phyloP scores from a whole-genome alignment of 2,329 filamentous ascomycete genomes.

The Cytospora chrysosperma region DNA sequence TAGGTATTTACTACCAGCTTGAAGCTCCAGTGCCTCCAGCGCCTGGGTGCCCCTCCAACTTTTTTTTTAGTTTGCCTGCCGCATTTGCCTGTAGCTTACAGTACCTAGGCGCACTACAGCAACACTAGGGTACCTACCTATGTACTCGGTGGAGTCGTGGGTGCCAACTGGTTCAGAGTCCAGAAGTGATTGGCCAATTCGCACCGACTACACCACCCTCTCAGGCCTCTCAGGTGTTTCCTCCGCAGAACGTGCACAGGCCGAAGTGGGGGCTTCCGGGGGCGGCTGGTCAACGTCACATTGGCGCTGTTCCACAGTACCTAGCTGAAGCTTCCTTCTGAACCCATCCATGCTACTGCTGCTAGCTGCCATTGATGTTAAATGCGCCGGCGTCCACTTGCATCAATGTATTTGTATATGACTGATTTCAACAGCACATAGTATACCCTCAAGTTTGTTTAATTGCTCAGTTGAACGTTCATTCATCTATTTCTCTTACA shows the following conservation, averaged over 20 bases:
- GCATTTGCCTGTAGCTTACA: too few relatives aligned
- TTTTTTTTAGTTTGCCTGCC: too few relatives aligned
- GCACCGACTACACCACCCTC: too few relatives aligned
- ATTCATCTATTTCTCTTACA: neutral
- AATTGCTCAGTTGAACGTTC: neutral
- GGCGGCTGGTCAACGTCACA: conserved; percentile 10
- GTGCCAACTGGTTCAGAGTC: neutral
- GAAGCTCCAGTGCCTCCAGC: too few relatives aligned
- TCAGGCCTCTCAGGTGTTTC: too few relatives aligned
- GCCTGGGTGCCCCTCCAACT: too few relatives aligned
- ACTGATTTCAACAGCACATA: neutral
- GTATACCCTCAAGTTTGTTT: neutral
- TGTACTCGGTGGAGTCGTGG: neutral
- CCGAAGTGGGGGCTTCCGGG: conserved; percentile 10
- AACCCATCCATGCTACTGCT: neutral
- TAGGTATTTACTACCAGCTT: too few relatives aligned
- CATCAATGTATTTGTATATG: neutral
- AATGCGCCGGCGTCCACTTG: neutral
- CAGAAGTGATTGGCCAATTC: conserved; percentile 20
- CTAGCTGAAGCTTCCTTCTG: neutral
- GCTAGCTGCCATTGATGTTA: neutral
- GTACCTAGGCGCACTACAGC: too few relatives aligned
- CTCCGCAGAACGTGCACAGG: conserved; percentile 10
- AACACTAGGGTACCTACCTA: too few relatives aligned
- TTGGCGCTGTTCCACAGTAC: neutral